Evolutionary conservation across 2,329 filamentous ascomycete species (phyloP).

Genomic region (Pseudopyricularia cyperi): DNA sequence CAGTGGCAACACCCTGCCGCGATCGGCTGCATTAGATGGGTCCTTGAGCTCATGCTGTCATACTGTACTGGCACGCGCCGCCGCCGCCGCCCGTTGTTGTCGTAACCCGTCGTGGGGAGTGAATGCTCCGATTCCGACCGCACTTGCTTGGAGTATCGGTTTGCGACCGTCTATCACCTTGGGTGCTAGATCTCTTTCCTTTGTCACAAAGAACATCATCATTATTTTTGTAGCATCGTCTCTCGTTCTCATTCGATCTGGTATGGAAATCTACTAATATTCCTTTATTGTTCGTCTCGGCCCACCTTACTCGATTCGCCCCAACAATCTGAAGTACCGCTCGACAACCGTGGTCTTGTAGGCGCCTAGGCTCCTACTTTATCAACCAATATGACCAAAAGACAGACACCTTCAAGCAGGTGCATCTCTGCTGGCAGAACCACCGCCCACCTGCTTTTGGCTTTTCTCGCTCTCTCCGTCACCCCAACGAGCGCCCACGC

Average conservation of each 20-base stretch:
- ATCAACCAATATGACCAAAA: conserved; percentile 12
- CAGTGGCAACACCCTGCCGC: too few species aligned
- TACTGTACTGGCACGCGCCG: conserved; percentile 1
- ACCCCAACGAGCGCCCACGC: conserved; percentile 23
- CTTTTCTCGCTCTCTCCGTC: conserved; percentile 49
- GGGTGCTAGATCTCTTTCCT: too few species aligned
- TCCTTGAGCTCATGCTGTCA: background rate
- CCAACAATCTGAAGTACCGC: background rate
- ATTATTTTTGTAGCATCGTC: too few species aligned
- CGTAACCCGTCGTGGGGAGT: conserved; percentile 1
- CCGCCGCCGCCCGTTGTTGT: background rate
- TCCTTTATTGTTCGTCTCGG: too few species aligned
- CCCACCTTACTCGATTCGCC: background rate
- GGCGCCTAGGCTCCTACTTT: background rate
- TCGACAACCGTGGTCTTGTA: background rate
- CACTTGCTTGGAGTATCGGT: too few species aligned
- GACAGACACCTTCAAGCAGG: conserved; percentile 11
- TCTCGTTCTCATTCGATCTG: too few species aligned
- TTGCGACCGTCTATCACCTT: background rate
- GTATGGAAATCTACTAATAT: too few species aligned
- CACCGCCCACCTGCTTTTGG: conserved; percentile 49
- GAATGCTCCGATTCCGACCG: background rate
- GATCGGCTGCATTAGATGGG: background rate
- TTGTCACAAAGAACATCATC: too few species aligned
- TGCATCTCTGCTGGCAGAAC: conserved; percentile 49